A percentile compares a stretch with the other conserved stretches of the same genome.
Conservation (phyloP, 345 rosid species). For the Carallia brachiata region DNA sequence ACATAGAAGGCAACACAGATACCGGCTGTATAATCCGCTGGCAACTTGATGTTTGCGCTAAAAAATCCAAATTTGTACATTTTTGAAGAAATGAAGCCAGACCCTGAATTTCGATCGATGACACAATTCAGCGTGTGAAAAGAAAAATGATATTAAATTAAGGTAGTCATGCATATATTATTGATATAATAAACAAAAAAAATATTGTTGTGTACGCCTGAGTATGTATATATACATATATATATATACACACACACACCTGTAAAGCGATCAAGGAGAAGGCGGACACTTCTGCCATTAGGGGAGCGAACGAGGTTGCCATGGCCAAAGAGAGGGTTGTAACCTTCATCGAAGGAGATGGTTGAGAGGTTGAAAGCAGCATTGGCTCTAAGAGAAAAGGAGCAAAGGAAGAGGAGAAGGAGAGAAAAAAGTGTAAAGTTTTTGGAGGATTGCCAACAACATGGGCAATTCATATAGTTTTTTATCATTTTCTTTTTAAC, state of each 20-base stretch:
- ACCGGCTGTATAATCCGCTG: conserved; percentile 81
- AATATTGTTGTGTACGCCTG: no score
- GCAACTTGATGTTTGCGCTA: conserved; percentile 85
- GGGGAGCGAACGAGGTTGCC: conserved; percentile 66
- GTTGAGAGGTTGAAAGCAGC: conserved; percentile 43
- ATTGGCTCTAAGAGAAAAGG: background rate
- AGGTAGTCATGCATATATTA: no score
- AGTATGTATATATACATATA: background rate
- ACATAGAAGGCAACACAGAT: conserved; percentile 88
- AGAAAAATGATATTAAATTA: background rate
- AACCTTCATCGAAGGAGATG: conserved; percentile 64
- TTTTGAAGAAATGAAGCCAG: conserved; percentile 85
- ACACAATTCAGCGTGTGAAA: background rate
- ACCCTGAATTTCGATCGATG: conserved; percentile 34
- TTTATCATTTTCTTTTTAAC: background rate
- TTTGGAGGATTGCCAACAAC: background rate
- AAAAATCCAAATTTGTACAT: conserved; percentile 81
- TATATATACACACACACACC: conserved; percentile 30
- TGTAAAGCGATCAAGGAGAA: conserved; percentile 68
- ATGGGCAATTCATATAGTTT: conserved; percentile 5
- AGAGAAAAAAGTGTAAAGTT: conserved; percentile 1
- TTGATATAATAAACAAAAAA: no score
- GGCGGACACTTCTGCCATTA: conserved; percentile 61
- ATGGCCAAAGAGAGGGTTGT: conserved; percentile 74
- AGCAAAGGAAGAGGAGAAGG: background rate